These are phyloP conservation scores for Blastobotrys raffinosifermentans DNA, from an alignment of 1,139 yeast species.

Conservation along the genomic window DNA sequence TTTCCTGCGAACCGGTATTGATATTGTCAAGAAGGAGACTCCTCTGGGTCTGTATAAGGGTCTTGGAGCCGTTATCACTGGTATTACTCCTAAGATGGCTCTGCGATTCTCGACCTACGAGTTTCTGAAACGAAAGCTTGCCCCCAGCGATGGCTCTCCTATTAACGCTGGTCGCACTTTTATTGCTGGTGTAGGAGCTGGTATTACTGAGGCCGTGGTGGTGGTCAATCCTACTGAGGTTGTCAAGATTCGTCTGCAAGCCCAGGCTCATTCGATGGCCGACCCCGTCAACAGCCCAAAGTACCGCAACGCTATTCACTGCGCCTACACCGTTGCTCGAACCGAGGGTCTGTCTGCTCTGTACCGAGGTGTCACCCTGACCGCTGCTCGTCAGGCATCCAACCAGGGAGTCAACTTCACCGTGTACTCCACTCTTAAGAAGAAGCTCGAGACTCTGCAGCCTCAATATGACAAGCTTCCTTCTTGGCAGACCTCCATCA, in stretches of 20 bases:
- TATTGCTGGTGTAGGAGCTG: conserved; percentile 95
- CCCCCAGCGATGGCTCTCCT: conserved; percentile 57
- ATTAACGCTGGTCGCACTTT: conserved; percentile 64
- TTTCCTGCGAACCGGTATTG: conserved; percentile 71
- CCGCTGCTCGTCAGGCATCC: conserved; percentile 97
- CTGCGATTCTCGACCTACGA: conserved; percentile 93
- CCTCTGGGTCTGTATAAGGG: conserved; percentile 89
- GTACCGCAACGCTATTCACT: conserved; percentile 91
- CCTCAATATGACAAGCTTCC: conserved; percentile 70
- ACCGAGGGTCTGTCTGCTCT: conserved; percentile 90
- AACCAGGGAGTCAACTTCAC: conserved; percentile 99
- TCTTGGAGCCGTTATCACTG: conserved; percentile 93
- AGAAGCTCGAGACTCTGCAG: conserved; percentile 51
- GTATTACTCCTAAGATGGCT: conserved; percentile 98
- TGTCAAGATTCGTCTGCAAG: conserved; percentile 92
- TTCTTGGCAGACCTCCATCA: conserved; percentile 87
- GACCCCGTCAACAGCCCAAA: conserved; percentile 78
- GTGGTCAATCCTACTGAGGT: conserved; percentile 98
- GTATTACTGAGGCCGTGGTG: conserved; percentile 89
- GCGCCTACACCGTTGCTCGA: conserved; percentile 71
- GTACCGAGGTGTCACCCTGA: conserved; percentile 90
- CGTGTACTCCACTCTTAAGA: conserved; percentile 81
- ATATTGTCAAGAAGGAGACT: conserved; percentile 75
- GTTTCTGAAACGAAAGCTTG: conserved; percentile 67
- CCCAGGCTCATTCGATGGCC: conserved; percentile 85